These are phyloP conservation scores for Candida oleophila DNA, from an alignment of 805 yeast genomes.

Conservation along the genomic window DNA sequence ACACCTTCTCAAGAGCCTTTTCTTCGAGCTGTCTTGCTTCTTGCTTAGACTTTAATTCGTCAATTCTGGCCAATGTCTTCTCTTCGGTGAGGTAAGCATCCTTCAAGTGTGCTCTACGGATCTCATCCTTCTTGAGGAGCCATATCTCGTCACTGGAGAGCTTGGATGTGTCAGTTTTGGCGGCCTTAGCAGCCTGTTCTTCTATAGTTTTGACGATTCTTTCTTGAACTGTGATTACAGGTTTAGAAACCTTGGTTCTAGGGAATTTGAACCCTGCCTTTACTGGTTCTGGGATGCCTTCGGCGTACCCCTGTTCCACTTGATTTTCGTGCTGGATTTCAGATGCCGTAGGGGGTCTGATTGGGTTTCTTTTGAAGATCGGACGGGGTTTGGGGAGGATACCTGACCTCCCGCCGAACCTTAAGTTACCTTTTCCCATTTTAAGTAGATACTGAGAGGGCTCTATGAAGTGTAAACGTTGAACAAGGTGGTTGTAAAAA, in stretches of 20 bases:
- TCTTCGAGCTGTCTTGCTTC: slow-evolving; percentile 29
- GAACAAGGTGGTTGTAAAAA: neutral
- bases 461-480: neutral
- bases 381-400: slow-evolving; percentile 76
- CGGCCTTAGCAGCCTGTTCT: slow-evolving; percentile 23
- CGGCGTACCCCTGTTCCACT: slow-evolving; percentile 66
- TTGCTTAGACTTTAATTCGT: slow-evolving; percentile 23
- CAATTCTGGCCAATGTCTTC: slow-evolving; percentile 41
- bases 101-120: slow-evolving; percentile 69
- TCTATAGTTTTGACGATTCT: slow-evolving; percentile 58
- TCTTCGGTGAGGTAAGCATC: slow-evolving; percentile 62
- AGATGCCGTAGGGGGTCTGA: slow-evolving; percentile 47
- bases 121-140: slow-evolving; percentile 52
- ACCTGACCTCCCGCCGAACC: slow-evolving; percentile 71
- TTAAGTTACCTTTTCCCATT: slow-evolving; percentile 52
- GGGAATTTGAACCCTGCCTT: slow-evolving; percentile 45
- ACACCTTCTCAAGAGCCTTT: slow-evolving; percentile 23
- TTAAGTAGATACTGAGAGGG: neutral
- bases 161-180: slow-evolving; percentile 27
- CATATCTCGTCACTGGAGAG: slow-evolving; percentile 40
- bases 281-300: slow-evolving; percentile 64
- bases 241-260: slow-evolving; percentile 54
- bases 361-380: slow-evolving; percentile 64
- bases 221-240: slow-evolving; percentile 57
- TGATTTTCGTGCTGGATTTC: slow-evolving; percentile 42